Percentiles rank a stretch among this genome's conserved stretches.
Conservation (phyloP, 768 basidiomycete species). For the Leccinum obscurum region DNA sequence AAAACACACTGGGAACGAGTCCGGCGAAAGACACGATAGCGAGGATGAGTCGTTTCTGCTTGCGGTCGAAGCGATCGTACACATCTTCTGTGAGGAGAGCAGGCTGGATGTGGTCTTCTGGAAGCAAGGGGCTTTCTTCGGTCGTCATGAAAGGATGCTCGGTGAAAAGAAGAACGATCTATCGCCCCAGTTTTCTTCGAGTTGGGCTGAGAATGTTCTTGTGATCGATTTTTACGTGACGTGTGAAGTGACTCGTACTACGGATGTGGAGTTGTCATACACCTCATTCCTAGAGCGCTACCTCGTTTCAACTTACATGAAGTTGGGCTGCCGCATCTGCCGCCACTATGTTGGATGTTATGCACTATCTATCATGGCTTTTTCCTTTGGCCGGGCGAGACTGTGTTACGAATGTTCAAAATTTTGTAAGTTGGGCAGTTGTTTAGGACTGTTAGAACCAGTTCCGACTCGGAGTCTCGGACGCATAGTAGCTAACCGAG, state of each 20-base stretch:
- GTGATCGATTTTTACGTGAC: not conserved
- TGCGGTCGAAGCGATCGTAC: slow-evolving; percentile 58
- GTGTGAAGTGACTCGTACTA: not conserved
- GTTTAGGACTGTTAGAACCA: no score
- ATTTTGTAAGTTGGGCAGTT: no score
- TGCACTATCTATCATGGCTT: not conserved
- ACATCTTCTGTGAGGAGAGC: slow-evolving; percentile 32
- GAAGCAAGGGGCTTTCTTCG: slow-evolving; percentile 32
- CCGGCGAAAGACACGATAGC: slow-evolving; percentile 60
- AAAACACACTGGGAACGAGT: slow-evolving; percentile 56
- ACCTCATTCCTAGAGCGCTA: not conserved
- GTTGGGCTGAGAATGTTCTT: not conserved
- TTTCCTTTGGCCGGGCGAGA: not conserved
- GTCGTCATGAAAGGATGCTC: slow-evolving; percentile 17
- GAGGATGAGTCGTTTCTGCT: slow-evolving; percentile 54
- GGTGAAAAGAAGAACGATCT: not conserved
- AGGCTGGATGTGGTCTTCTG: slow-evolving; percentile 4
- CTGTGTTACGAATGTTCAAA: no score
- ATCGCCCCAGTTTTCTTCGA: not conserved
- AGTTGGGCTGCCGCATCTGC: not conserved
- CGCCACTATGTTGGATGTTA: no score
- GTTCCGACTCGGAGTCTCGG: no score
- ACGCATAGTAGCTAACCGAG: no score
- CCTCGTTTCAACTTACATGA: no score
- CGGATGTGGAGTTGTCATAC: no score